Evolutionary conservation across 495 filamentous ascomycete genomes (phyloP).

Genomic region (Trichoderma orchidacearum): DNA sequence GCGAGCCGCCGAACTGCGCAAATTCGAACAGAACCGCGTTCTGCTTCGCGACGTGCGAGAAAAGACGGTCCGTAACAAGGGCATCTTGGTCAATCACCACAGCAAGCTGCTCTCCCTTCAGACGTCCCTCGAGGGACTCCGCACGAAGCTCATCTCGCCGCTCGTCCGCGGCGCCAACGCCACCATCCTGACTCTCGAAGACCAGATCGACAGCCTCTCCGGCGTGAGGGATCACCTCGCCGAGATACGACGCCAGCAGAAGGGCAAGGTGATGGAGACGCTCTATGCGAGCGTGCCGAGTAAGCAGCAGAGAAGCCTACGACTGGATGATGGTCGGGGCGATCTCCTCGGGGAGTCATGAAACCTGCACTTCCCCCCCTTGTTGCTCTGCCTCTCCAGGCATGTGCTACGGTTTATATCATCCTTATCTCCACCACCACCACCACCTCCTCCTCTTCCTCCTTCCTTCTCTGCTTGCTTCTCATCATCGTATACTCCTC

Average conservation of each 20-base stretch:
- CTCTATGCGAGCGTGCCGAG: conserved; percentile 43
- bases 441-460: too few species aligned
- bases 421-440: too few species aligned
- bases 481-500: not conserved
- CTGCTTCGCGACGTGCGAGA: conserved; percentile 62
- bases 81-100: conserved; percentile 70
- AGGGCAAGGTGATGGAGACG: conserved; percentile 69
- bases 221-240: conserved; percentile 64
- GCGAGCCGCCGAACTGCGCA: conserved; percentile 54
- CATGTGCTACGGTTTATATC: too few species aligned
- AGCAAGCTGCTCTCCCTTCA: conserved; percentile 65
- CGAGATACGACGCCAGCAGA: conserved; percentile 60
- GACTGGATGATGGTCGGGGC: not conserved
- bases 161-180: conserved; percentile 56
- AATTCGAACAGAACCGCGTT: conserved; percentile 77
- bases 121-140: conserved; percentile 61
- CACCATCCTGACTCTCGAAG: conserved; percentile 58
- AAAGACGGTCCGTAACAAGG: conserved; percentile 76
- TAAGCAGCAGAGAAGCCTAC: not conserved
- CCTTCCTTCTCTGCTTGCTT: not conserved
- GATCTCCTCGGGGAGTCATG: not conserved
- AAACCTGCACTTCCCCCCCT: not conserved
- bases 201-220: conserved; percentile 71
- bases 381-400: too few species aligned
- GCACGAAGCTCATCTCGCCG: conserved; percentile 67